Evolutionary conservation across 78 protist genomes (phyloP), one percentile per base, ranked within the genome.

Genomic region (Anaeramoeba flamelloides): DNA sequence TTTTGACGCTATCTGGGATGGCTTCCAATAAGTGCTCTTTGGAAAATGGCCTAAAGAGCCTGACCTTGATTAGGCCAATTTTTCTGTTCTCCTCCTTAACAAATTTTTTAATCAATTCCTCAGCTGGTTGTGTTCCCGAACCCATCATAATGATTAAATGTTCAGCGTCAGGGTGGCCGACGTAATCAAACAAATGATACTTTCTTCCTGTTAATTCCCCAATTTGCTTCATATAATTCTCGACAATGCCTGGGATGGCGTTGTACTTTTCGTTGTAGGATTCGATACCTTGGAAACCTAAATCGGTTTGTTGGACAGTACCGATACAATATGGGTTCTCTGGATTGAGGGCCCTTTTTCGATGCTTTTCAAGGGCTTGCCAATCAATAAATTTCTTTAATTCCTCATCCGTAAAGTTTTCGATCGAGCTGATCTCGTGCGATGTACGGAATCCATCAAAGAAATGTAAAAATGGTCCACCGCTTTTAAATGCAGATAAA

Each of bases 371-470:
- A 36, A 89, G 37, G 1, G 1, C 3, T 34, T 83, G 83, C 78
- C 1, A 39, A 3, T 78, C 64, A 17, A 79, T n/a, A n/a, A n/a
- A n/a, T n/a, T n/a, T n/a, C n/a, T n/a, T n/a, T n/a, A n/a, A n/a
- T n/a, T n/a, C n/a, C n/a, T n/a, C n/a, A n/a, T n/a, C n/a, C n/a
- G n/a, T n/a, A n/a, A n/a, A n/a, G n/a, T n/a, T n/a, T n/a, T n/a
- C n/a, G n/a, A n/a, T n/a, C 81, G 31, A 84, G 74, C 40, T 0
- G 41, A 88, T 40, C 41, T 80, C 90, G 86, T 79, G 88, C 41
- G 82, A 41, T 0, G 86, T 84, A 8, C 92, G 79, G 85, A 81
- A 84, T 0, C 92, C 92, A 64, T 89, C 92, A 53, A 85, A 89
- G 78, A 89, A 87, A 80, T 89, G 92, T 12, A 89, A 0, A 77